Percentiles rank a stretch among this genome's conserved stretches.
These are phyloP conservation scores for Panicum virgatum DNA, from an alignment of 202 grass and related monocot species.

Conservation along the genomic window DNA sequence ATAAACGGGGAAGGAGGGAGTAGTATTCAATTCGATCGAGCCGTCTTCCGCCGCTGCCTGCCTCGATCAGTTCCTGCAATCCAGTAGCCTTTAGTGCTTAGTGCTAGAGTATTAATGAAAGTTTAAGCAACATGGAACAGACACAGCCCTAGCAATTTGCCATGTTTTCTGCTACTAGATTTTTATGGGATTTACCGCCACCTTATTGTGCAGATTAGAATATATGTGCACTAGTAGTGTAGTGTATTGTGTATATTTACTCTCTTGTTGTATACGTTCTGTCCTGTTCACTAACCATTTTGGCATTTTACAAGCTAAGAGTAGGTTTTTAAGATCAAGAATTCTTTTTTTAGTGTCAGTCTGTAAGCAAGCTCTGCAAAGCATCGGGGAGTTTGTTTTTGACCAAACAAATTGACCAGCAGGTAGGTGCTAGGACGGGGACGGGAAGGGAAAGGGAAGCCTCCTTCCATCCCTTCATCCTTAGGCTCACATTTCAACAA, in stretches of 20 bases:
- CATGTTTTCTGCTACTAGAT: not conserved
- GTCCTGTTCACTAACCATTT: not conserved
- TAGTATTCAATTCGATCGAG: not conserved
- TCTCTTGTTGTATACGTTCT: not conserved
- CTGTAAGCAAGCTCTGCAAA: not conserved
- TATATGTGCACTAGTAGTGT: not conserved
- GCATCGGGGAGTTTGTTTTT: not conserved
- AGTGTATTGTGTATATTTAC: not conserved
- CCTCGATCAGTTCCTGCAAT: constrained; percentile 16
- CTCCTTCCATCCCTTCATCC: not conserved
- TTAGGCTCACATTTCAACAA: not conserved
- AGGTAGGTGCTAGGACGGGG: not conserved
- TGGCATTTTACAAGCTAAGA: too few relatives aligned
- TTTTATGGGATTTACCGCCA: not conserved
- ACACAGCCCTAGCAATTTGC: not conserved
- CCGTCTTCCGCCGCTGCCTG: not conserved
- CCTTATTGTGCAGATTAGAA: not conserved
- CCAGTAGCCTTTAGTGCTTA: not conserved
- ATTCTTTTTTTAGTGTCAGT: too few relatives aligned
- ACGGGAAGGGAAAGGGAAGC: not conserved
- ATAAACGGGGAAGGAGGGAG: too few relatives aligned
- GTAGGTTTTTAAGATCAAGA: not conserved
- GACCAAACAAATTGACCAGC: not conserved
- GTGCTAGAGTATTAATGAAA: not conserved
- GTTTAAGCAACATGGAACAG: not conserved